These are phyloP conservation scores for Lactarius psammicola DNA, from an alignment of 768 basidiomycete genomes.

Conservation along the genomic window DNA sequence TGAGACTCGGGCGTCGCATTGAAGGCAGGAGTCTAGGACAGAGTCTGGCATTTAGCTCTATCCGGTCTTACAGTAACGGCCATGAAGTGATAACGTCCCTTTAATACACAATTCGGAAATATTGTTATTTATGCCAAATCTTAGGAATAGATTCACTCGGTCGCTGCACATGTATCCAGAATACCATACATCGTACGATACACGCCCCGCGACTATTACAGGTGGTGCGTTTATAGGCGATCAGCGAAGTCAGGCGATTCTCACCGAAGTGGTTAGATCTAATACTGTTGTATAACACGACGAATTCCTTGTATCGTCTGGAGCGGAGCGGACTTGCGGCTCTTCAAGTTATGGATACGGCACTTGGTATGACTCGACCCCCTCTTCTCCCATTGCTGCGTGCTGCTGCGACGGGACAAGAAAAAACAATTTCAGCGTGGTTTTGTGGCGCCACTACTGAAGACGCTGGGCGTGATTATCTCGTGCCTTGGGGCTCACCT, in stretches of 20 bases:
- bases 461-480: background rate
- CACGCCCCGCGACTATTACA: background rate
- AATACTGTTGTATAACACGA: background rate
- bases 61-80: background rate
- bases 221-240: background rate
- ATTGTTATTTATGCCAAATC: background rate
- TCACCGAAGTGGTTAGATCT: background rate
- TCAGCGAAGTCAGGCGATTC: background rate
- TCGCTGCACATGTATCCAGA: background rate
- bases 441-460: background rate
- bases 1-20: background rate
- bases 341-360: background rate
- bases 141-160: background rate
- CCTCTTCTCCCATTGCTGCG: background rate
- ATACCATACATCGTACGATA: background rate
- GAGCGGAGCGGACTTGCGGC: background rate
- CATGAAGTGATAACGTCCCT: background rate
- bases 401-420: background rate
- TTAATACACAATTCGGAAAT: background rate
- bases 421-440: background rate
- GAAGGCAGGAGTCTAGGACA: background rate
- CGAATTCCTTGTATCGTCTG: background rate
- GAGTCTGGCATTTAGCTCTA: background rate
- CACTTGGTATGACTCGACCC: background rate
- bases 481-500: slow-evolving; percentile 1